These are phyloP conservation scores for Sparassis latifolia DNA, from an alignment of 1,284 basidiomycete species.

Conservation along the genomic window DNA sequence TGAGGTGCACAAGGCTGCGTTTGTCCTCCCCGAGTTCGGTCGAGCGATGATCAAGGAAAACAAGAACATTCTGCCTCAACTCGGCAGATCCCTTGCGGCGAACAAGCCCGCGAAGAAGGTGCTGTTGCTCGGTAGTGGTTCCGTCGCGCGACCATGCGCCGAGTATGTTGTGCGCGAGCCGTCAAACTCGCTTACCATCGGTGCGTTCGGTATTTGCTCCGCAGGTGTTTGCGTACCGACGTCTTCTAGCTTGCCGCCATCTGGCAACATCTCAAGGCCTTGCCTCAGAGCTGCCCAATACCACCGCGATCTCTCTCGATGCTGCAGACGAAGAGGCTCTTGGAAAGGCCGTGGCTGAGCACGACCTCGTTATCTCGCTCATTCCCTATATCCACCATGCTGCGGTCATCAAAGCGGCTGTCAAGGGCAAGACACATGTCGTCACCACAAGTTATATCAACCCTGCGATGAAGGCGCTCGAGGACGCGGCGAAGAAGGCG, in stretches of 20 bases:
- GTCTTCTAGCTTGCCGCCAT: conserved; percentile 71
- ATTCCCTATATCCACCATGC: conserved; percentile 96
- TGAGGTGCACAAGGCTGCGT: conserved; percentile 78
- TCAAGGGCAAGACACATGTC: conserved; percentile 91
- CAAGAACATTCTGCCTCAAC: conserved; percentile 61
- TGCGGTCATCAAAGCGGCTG: conserved; percentile 89
- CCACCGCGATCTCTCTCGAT: conserved; percentile 79
- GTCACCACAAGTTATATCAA: conserved; percentile 96
- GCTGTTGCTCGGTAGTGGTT: conserved; percentile 90
- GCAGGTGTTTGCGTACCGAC: not conserved
- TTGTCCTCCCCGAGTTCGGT: conserved; percentile 90
- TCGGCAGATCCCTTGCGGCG: conserved; percentile 42
- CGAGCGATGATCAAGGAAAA: conserved; percentile 69
- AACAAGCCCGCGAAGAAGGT: conserved; percentile 59
- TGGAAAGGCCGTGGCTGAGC: conserved; percentile 74
- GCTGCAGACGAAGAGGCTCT: conserved; percentile 72
- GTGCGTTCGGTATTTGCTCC: conserved; percentile 27
- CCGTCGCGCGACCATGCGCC: conserved; percentile 90
- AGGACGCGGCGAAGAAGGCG: conserved; percentile 79
- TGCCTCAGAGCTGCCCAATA: conserved; percentile 59
- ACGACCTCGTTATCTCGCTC: conserved; percentile 94
- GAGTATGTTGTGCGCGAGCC: conserved; percentile 88
- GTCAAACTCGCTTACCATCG: conserved; percentile 82
- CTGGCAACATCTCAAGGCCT: conserved; percentile 71
- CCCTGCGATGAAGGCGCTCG: conserved; percentile 86